phyloP scores from a whole-genome alignment of 306 rosid genomes.

The Lupinus albus region DNA sequence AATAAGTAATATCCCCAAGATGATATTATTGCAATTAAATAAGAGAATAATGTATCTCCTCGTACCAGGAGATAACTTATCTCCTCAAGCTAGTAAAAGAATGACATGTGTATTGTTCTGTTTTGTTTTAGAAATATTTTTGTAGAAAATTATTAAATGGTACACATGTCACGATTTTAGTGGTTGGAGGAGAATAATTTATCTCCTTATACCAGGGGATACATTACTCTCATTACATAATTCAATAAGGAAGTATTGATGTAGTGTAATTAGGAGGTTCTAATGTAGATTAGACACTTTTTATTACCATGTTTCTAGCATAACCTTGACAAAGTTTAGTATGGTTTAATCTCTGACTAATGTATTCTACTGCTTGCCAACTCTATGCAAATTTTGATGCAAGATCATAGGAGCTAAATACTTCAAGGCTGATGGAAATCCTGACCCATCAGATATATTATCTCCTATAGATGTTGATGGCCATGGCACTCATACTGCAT shows the following conservation, averaged over 20 bases:
- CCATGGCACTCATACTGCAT: constrained; percentile 92
- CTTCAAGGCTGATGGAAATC: constrained; percentile 71
- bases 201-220: too few species aligned
- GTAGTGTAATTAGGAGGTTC: background rate
- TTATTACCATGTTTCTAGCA: background rate
- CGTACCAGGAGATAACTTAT: too few species aligned
- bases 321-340: background rate
- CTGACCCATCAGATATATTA: constrained; percentile 57
- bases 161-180: too few species aligned
- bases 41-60: too few species aligned
- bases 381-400: constrained; percentile 49
- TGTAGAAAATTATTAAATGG: too few species aligned
- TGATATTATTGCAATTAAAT: background rate
- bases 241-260: constrained; percentile 3
- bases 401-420: constrained; percentile 84
- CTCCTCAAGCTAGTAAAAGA: too few species aligned
- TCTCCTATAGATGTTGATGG: constrained; percentile 81
- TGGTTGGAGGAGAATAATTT: too few species aligned
- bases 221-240: too few species aligned
- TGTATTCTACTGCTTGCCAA: constrained; percentile 31
- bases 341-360: constrained; percentile 33
- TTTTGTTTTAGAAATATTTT: too few species aligned
- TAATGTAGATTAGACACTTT: background rate
- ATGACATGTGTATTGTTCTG: too few species aligned
- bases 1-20: background rate